Evolutionary conservation across 805 yeast species (phyloP).

Genomic region (Myxozyma sirexii): DNA sequence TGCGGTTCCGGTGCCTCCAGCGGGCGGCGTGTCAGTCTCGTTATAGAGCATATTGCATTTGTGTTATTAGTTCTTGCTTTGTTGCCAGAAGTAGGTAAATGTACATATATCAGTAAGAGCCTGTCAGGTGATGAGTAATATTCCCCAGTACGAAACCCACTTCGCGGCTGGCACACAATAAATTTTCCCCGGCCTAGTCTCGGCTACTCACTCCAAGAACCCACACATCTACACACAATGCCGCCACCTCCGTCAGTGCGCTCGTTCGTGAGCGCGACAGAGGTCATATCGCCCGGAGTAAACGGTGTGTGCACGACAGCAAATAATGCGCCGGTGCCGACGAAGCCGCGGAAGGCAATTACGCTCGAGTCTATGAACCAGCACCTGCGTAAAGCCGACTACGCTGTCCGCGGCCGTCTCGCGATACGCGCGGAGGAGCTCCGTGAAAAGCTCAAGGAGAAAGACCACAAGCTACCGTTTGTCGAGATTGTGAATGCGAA

Average conservation of each 20-base stretch:
- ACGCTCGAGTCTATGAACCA: slow-evolving; percentile 63
- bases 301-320: not conserved
- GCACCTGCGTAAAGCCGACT: slow-evolving; percentile 79
- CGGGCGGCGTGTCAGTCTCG: not conserved
- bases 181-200: slow-evolving; percentile 8
- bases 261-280: slow-evolving; percentile 5
- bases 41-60: too few relatives aligned
- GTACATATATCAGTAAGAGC: not conserved
- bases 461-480: slow-evolving; percentile 73
- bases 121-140: too few relatives aligned
- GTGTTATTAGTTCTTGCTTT: too few relatives aligned
- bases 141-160: not conserved
- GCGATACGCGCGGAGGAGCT: slow-evolving; percentile 94
- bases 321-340: not conserved
- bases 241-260: slow-evolving; percentile 20
- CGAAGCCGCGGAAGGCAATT: slow-evolving; percentile 37
- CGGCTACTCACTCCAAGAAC: not conserved
- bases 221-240: not conserved
- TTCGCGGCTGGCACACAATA: not conserved
- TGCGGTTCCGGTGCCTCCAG: not conserved
- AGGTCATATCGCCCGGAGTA: slow-evolving; percentile 1
- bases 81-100: not conserved
- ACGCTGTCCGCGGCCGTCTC: slow-evolving; percentile 93
- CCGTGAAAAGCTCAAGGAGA: slow-evolving; percentile 54
- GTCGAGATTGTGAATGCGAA: slow-evolving; percentile 80